Evolutionary conservation across 352 stramenopile genomes (phyloP).

Genomic region (Phytophthora podocarpi): DNA sequence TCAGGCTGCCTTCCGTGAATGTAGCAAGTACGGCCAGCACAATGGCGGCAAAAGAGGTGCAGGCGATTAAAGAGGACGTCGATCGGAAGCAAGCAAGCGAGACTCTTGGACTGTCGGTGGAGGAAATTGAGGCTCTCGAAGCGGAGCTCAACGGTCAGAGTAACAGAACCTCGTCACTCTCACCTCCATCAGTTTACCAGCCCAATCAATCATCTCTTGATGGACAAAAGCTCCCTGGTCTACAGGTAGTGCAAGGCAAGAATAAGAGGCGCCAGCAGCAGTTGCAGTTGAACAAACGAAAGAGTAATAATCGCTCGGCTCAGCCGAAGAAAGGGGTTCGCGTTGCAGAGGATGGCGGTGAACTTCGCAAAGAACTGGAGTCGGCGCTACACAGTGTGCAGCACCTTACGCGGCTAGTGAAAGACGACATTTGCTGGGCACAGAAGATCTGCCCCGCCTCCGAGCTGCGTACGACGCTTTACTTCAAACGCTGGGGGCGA

Average conservation of each 20-base stretch:
- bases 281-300: conserved; percentile 13
- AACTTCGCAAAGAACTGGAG: conserved; percentile 61
- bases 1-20: conserved; percentile 68
- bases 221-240: conserved; percentile 21
- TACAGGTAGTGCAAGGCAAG: conserved; percentile 14
- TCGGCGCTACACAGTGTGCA: conserved; percentile 65
- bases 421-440: conserved; percentile 70
- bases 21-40: conserved; percentile 40
- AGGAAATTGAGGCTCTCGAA: conserved; percentile 74
- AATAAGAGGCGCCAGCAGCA: conserved; percentile 15
- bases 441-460: conserved; percentile 73
- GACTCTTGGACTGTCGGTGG: conserved; percentile 59
- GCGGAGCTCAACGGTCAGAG: conserved; percentile 46
- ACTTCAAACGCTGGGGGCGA: conserved; percentile 81
- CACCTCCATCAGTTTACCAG: neutral
- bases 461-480: conserved; percentile 68
- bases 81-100: conserved; percentile 70
- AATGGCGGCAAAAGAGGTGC: conserved; percentile 47
- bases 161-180: neutral
- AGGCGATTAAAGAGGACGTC: conserved; percentile 51
- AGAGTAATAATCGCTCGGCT: neutral
- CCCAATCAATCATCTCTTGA: conserved; percentile 15
- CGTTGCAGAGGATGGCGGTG: conserved; percentile 21
- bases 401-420: conserved; percentile 69
- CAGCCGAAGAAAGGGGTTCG: conserved; percentile 14